These are phyloP conservation scores for Myxozyma lipomycoides DNA, from an alignment of 805 yeast species.

Conservation along the genomic window DNA sequence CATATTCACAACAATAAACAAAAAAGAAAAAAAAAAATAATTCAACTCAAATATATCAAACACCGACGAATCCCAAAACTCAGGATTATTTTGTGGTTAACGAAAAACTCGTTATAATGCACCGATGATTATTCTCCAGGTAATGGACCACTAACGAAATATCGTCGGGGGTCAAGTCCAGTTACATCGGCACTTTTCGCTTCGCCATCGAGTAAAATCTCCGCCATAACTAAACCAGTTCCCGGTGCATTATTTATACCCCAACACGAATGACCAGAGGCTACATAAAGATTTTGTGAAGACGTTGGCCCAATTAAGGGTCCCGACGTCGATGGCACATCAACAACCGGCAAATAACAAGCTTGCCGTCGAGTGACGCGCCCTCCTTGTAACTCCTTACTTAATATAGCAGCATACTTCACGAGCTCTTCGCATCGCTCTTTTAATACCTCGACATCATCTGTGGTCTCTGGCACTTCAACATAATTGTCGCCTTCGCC, in stretches of 20 bases:
- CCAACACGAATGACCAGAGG: conserved; percentile 98
- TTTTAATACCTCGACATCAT: conserved; percentile 82
- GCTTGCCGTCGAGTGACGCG: conserved; percentile 81
- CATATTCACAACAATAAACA: background rate
- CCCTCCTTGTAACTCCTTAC: conserved; percentile 67
- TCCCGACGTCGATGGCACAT: conserved; percentile 87
- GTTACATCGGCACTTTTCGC: conserved; percentile 72
- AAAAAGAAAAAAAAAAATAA: background rate
- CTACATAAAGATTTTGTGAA: conserved; percentile 69
- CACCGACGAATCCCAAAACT: conserved; percentile 2
- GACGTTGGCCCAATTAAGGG: conserved; percentile 94
- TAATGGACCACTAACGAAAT: conserved; percentile 50
- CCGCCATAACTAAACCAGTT: conserved; percentile 91
- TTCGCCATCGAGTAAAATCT: conserved; percentile 77
- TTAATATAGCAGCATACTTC: conserved; percentile 70
- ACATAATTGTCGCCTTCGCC: conserved; percentile 94
- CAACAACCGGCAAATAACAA: conserved; percentile 90
- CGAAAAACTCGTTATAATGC: background rate
- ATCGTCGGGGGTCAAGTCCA: conserved; percentile 79
- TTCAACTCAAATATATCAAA: background rate
- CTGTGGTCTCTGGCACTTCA: conserved; percentile 89
- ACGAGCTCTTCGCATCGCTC: conserved; percentile 86
- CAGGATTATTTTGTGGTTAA: background rate
- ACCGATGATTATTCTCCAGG: conserved; percentile 10
- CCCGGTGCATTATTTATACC: conserved; percentile 98